These are phyloP conservation scores for Blastocystis sp. DNA, from an alignment of 352 stramenopile species.

Conservation along the genomic window DNA sequence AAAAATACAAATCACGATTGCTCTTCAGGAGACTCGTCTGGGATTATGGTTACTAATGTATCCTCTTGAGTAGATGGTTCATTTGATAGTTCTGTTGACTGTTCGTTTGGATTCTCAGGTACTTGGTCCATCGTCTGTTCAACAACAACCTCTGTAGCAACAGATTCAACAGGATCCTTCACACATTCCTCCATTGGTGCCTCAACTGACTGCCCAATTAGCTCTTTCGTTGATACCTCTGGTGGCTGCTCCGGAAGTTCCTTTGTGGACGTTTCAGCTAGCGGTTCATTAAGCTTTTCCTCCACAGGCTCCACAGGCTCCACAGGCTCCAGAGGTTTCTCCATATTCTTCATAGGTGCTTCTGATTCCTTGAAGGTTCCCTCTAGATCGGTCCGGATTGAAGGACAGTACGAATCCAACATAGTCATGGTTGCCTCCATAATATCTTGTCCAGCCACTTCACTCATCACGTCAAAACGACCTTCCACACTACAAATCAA, in stretches of 20 bases:
- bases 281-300: not conserved
- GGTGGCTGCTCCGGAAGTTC: not conserved
- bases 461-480: constrained; percentile 24
- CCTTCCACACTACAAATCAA: constrained; percentile 43
- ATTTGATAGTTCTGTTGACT: not conserved
- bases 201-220: not conserved
- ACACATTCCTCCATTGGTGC: not conserved
- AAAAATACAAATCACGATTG: not conserved
- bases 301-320: not conserved
- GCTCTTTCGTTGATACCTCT: not conserved
- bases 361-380: not conserved
- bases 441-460: constrained; percentile 19
- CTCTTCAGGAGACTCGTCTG: not conserved
- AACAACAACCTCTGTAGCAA: not conserved
- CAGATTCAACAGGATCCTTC: not conserved
- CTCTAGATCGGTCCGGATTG: constrained; percentile 32
- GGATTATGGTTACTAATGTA: not conserved
- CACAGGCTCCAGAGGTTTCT: not conserved
- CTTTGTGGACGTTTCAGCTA: not conserved
- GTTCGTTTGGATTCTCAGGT: not conserved
- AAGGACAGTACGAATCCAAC: constrained; percentile 48
- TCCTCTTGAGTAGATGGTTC: not conserved
- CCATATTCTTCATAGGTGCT: not conserved
- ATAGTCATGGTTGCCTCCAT: constrained; percentile 64
- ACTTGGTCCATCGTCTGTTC: not conserved